These are phyloP conservation scores for Chrysosporium queenslandicum DNA, from an alignment of 2,329 filamentous ascomycete species.

Conservation along the genomic window DNA sequence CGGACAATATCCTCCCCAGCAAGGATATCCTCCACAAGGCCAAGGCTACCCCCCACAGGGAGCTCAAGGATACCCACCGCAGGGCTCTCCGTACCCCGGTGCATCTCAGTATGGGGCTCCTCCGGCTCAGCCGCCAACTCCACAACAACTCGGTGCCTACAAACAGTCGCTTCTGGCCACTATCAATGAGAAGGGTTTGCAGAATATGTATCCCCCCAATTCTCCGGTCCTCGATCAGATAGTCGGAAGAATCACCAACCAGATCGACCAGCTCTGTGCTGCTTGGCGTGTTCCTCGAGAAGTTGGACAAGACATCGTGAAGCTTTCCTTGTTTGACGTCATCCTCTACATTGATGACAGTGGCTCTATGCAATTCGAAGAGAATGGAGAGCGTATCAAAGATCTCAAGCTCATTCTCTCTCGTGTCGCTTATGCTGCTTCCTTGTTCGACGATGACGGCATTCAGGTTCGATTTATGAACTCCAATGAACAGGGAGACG, in stretches of 20 bases:
- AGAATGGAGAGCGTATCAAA: slow-evolving; percentile 56
- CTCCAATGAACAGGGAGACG: slow-evolving; percentile 44
- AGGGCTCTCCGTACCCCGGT: slow-evolving; percentile 26
- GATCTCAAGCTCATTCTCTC: slow-evolving; percentile 55
- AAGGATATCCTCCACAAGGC: slow-evolving; percentile 24
- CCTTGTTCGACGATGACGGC: slow-evolving; percentile 59
- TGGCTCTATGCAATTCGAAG: slow-evolving; percentile 60
- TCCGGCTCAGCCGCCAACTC: slow-evolving; percentile 34
- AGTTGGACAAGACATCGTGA: slow-evolving; percentile 54
- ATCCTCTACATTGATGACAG: slow-evolving; percentile 58
- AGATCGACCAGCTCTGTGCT: slow-evolving; percentile 47
- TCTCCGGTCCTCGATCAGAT: slow-evolving; percentile 44
- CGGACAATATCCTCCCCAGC: slow-evolving; percentile 30
- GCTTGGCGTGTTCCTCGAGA: slow-evolving; percentile 50
- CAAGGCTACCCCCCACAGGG: slow-evolving; percentile 26
- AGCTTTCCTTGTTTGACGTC: slow-evolving; percentile 53
- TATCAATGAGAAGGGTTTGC: slow-evolving; percentile 52
- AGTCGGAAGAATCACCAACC: slow-evolving; percentile 39
- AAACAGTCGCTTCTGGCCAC: slow-evolving; percentile 46
- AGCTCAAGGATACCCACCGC: slow-evolving; percentile 21
- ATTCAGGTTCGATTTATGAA: slow-evolving; percentile 64
- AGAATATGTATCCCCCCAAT: slow-evolving; percentile 50
- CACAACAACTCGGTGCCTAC: slow-evolving; percentile 46
- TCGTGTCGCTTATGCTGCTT: slow-evolving; percentile 54
- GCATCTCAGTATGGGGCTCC: slow-evolving; percentile 23